Evolutionary conservation across 441 rosid genomes (phyloP).

Genomic region (Manihot esculenta): DNA sequence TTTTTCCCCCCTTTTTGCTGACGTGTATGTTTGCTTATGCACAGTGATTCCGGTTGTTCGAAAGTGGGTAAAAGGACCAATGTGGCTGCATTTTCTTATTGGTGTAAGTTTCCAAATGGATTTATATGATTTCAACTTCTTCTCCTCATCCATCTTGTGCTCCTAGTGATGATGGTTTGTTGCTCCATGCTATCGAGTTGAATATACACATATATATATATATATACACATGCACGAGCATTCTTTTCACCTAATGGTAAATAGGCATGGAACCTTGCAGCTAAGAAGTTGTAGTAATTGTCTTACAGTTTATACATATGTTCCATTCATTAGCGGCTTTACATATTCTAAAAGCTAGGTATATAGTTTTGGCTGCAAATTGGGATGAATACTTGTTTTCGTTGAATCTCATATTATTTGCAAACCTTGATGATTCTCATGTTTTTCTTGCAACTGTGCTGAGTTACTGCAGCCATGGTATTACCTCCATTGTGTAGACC

Average conservation of each 20-base stretch:
- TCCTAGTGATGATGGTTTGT: not conserved
- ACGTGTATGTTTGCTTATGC: constrained; percentile 29
- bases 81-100: constrained; percentile 92
- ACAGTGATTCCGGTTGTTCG: constrained; percentile 87
- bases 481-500: not conserved
- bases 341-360: not conserved
- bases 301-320: not conserved
- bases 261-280: not conserved
- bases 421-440: not conserved
- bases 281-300: not conserved
- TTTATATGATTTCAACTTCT: not conserved
- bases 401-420: not conserved
- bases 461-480: not conserved
- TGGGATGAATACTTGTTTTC: not conserved
- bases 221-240: too few species aligned
- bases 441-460: not conserved
- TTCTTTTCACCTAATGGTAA: too few species aligned
- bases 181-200: not conserved
- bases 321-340: not conserved
- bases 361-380: not conserved
- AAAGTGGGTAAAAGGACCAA: constrained; percentile 82
- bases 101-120: constrained; percentile 59
- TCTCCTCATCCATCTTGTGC: not conserved
- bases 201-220: too few species aligned
- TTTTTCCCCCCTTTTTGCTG: not conserved